phyloP scores from a whole-genome alignment of 2,329 filamentous ascomycete genomes.

The Lasiodiplodia citricola region DNA sequence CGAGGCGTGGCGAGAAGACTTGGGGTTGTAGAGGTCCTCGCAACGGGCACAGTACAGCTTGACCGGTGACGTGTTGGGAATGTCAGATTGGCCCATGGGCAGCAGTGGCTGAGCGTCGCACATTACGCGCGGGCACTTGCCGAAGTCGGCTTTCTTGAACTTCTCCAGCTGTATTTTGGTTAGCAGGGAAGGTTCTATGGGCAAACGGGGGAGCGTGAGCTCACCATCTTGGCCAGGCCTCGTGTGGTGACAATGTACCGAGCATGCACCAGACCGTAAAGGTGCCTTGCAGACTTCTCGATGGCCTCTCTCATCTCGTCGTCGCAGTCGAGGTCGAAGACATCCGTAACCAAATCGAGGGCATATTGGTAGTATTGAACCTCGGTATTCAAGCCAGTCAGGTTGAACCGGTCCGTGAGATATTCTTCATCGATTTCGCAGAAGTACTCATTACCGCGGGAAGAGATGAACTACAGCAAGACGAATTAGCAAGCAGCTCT shows the following conservation, averaged over 20 bases:
- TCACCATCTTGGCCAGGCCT: conserved; percentile 93
- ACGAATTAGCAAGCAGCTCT: background rate
- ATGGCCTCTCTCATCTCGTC: conserved; percentile 98
- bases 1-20: conserved; percentile 90
- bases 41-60: conserved; percentile 97
- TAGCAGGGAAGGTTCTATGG: background rate
- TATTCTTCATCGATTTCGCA: conserved; percentile 99
- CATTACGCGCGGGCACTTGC: conserved; percentile 95
- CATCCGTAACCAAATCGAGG: conserved; percentile 93
- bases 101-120: conserved; percentile 92
- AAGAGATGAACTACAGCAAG: conserved; percentile 88
- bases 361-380: conserved; percentile 99
- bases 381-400: conserved; percentile 95
- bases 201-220: background rate
- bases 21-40: conserved; percentile 98
- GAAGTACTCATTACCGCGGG: conserved; percentile 97
- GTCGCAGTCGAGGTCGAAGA: conserved; percentile 98
- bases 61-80: conserved; percentile 84
- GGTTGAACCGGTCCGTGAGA: conserved; percentile 95
- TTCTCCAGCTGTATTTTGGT: conserved; percentile 77
- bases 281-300: conserved; percentile 92
- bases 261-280: conserved; percentile 95
- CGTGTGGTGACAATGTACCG: conserved; percentile 96
- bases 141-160: conserved; percentile 97
- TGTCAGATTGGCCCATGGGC: conserved; percentile 91